Evolutionary conservation across 1,284 basidiomycete genomes (phyloP).

Genomic region (Mycena sp.): DNA sequence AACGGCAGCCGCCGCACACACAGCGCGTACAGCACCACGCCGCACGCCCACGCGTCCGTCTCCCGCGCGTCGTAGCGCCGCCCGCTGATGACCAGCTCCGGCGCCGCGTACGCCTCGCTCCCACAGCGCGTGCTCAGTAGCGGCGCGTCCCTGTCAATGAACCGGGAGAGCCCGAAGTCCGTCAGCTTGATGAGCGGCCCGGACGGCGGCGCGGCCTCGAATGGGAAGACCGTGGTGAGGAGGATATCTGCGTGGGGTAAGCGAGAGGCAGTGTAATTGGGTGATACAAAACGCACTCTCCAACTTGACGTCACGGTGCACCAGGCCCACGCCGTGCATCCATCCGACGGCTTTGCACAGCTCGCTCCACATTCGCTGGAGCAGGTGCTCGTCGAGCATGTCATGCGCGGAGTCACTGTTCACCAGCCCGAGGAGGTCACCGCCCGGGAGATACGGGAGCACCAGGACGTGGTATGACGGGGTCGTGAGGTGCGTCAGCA

Average conservation of each 20-base stretch:
- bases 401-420: constrained; percentile 66
- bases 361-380: constrained; percentile 83
- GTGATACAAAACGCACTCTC: constrained; percentile 73
- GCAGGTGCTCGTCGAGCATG: constrained; percentile 56
- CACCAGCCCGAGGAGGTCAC: constrained; percentile 86
- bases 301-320: constrained; percentile 94
- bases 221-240: constrained; percentile 50
- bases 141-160: constrained; percentile 78
- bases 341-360: constrained; percentile 85
- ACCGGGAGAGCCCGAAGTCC: constrained; percentile 91
- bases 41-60: constrained; percentile 92
- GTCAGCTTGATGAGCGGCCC: constrained; percentile 84
- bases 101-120: constrained; percentile 91
- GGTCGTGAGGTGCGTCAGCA: constrained; percentile 81
- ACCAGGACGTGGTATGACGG: constrained; percentile 83
- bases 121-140: constrained; percentile 89
- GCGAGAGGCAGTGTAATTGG: neutral
- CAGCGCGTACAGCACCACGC: constrained; percentile 85
- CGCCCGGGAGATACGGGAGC: constrained; percentile 81
- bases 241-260: constrained; percentile 58
- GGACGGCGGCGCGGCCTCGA: constrained; percentile 33
- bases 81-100: constrained; percentile 81
- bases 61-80: constrained; percentile 83
- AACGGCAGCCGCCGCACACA: constrained; percentile 73
- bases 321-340: constrained; percentile 90